phyloP scores from a whole-genome alignment of 495 filamentous ascomycete species.

The Baudoinia panamericana region DNA sequence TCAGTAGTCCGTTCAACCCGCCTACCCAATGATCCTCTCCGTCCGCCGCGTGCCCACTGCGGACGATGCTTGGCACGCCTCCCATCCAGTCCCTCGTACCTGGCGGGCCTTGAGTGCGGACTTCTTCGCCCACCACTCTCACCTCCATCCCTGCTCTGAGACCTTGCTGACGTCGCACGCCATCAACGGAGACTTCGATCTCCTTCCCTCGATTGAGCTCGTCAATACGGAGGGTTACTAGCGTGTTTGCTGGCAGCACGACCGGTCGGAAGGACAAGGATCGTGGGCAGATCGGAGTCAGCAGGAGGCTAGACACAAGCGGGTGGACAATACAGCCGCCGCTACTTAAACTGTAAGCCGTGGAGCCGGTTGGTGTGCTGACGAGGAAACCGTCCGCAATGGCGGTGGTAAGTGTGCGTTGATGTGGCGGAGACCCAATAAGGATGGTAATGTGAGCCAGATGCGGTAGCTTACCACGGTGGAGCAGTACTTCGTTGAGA shows the following conservation, averaged over 20 bases:
- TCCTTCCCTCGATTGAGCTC: conserved; percentile 71
- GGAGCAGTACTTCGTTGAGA: conserved; percentile 89
- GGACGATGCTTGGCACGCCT: conserved; percentile 59
- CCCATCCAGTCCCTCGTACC: conserved; percentile 37
- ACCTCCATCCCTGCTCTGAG: conserved; percentile 75
- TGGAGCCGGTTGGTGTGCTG: conserved; percentile 84
- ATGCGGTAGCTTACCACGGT: conserved; percentile 79
- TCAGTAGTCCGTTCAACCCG: conserved; percentile 82
- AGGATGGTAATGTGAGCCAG: conserved; percentile 80
- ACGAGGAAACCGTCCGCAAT: conserved; percentile 93
- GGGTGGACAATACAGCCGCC: conserved; percentile 95
- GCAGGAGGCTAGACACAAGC: conserved; percentile 67
- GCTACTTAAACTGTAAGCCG: conserved; percentile 81
- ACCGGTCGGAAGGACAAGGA: conserved; percentile 84
- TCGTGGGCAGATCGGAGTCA: conserved; percentile 89
- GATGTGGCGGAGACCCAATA: conserved; percentile 41
- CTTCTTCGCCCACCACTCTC: conserved; percentile 69
- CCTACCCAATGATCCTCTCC: conserved; percentile 86
- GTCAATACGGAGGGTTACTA: conserved; percentile 69
- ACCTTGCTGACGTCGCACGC: conserved; percentile 54
- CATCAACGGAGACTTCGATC: conserved; percentile 81
- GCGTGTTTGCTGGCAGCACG: conserved; percentile 72
- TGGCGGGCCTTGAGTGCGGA: conserved; percentile 38
- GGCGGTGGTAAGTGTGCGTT: conserved; percentile 75
- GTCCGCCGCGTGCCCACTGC: conserved; percentile 27